These are phyloP conservation scores for Nasturtium officinale DNA, from an alignment of 345 rosid species.

Conservation along the genomic window DNA sequence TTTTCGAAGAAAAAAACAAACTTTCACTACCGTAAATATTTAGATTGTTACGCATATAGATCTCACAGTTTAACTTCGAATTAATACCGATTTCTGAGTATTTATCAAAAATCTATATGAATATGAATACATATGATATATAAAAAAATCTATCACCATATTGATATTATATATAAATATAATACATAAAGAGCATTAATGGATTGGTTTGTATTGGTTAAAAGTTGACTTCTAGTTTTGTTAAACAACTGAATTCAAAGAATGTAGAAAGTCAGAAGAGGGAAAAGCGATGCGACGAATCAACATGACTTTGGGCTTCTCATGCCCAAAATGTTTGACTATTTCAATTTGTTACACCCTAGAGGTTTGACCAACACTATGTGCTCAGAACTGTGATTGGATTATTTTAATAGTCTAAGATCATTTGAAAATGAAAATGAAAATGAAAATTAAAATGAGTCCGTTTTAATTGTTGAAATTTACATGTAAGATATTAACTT, in stretches of 20 bases:
- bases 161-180: neutral
- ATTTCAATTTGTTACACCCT: slow-evolving; percentile 21
- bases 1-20: neutral
- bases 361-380: slow-evolving; percentile 1
- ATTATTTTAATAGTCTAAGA: neutral
- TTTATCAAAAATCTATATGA: too few species aligned
- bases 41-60: too few species aligned
- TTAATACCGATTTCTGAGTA: too few species aligned
- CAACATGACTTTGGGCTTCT: neutral
- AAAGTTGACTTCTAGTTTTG: slow-evolving; percentile 17
- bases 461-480: neutral
- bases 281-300: neutral
- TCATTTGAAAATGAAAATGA: too few species aligned
- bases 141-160: too few species aligned
- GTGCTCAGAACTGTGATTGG: neutral
- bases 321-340: slow-evolving; percentile 23
- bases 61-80: too few species aligned
- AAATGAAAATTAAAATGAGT: too few species aligned
- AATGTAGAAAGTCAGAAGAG: slow-evolving; percentile 20
- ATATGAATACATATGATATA: too few species aligned
- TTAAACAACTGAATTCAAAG: neutral
- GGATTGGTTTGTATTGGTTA: neutral
- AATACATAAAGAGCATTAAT: slow-evolving; percentile 2
- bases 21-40: neutral
- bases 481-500: neutral